These are phyloP conservation scores for Penicillium sp. DNA, from an alignment of 2,329 filamentous ascomycete genomes.

Conservation along the genomic window DNA sequence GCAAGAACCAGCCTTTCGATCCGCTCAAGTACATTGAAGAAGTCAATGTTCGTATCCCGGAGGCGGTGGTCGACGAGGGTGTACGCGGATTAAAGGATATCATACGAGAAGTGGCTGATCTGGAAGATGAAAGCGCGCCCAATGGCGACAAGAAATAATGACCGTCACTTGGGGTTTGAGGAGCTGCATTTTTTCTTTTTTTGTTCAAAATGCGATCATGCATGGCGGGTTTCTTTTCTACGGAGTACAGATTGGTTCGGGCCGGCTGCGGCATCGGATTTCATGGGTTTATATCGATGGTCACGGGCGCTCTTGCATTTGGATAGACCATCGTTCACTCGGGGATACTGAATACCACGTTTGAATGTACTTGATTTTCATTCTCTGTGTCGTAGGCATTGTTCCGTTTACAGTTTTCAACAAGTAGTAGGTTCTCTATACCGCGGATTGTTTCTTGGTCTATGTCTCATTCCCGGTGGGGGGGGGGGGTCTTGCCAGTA, in stretches of 20 bases:
- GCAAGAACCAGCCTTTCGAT: constrained; percentile 19
- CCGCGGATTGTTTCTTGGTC: background rate
- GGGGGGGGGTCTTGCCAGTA: too few relatives aligned
- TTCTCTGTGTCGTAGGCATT: background rate
- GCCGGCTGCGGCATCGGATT: constrained; percentile 14
- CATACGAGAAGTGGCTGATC: constrained; percentile 49
- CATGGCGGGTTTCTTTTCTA: constrained; percentile 17
- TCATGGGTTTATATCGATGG: constrained; percentile 16
- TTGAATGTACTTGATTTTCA: background rate
- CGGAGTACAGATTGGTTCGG: constrained; percentile 20
- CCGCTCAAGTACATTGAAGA: constrained; percentile 33
- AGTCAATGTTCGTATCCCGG: constrained; percentile 49
- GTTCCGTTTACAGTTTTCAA: background rate
- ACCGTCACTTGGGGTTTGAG: background rate
- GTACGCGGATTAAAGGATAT: constrained; percentile 51
- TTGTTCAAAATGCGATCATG: constrained; percentile 13
- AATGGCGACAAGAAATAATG: constrained; percentile 25
- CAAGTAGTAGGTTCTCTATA: background rate
- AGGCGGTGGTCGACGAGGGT: constrained; percentile 49
- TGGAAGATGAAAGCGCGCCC: constrained; percentile 38
- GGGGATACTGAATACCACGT: constrained; percentile 3
- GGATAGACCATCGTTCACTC: constrained; percentile 22
- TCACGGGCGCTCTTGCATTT: constrained; percentile 16
- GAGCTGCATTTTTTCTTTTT: background rate
- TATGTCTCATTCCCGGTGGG: background rate